phyloP scores from a whole-genome alignment of 1,284 basidiomycete genomes.

The Ceratobasidium sp. region DNA sequence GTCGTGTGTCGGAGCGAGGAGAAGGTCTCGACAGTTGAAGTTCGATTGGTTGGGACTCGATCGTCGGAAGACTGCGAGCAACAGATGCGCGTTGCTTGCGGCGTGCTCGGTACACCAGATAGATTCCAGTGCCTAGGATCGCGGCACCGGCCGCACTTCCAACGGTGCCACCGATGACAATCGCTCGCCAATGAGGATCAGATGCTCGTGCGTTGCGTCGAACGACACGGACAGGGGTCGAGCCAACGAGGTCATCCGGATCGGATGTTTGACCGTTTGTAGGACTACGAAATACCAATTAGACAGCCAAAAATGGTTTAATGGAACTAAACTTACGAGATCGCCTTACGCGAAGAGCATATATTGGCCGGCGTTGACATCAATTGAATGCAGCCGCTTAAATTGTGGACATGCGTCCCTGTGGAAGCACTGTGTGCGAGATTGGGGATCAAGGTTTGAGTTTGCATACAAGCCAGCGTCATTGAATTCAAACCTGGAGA shows the following conservation, averaged over 20 bases:
- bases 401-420: slow-evolving; percentile 23
- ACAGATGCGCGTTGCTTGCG: slow-evolving; percentile 1
- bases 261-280: too few species aligned
- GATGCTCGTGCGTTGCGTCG: too few species aligned
- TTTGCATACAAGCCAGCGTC: not conserved
- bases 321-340: too few species aligned
- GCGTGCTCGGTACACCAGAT: slow-evolving; percentile 1
- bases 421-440: not conserved
- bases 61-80: not conserved
- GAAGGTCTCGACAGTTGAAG: not conserved
- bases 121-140: slow-evolving; percentile 10
- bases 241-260: too few species aligned
- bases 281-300: too few species aligned
- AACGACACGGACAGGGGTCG: too few species aligned
- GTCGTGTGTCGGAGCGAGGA: not conserved
- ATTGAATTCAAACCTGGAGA: not conserved
- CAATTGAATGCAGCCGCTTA: slow-evolving; percentile 1
- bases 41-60: not conserved
- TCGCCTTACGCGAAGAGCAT: too few species aligned
- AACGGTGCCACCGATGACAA: slow-evolving; percentile 23
- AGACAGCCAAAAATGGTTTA: too few species aligned
- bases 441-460: slow-evolving; percentile 5
- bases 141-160: slow-evolving; percentile 24
- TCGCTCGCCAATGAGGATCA: not conserved
- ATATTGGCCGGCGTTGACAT: too few species aligned